These are phyloP conservation scores for Boechera divaricarpa DNA, from an alignment of 345 rosid species.

Conservation along the genomic window DNA sequence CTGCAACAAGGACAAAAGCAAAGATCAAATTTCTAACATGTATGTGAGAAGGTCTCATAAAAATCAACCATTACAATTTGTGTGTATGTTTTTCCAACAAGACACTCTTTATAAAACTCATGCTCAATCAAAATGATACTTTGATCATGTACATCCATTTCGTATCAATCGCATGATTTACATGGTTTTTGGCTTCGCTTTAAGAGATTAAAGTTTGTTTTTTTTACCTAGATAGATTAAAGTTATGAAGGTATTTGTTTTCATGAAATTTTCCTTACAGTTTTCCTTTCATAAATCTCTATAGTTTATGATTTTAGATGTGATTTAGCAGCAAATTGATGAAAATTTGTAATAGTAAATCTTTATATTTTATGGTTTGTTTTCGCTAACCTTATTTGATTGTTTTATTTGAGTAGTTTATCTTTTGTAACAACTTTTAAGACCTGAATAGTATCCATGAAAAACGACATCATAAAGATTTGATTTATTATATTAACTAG, in stretches of 20 bases:
- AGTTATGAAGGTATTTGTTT: neutral
- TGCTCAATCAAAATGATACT: neutral
- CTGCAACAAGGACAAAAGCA: neutral
- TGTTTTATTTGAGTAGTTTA: neutral
- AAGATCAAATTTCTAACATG: neutral
- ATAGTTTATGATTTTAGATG: neutral
- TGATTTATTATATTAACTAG: no score
- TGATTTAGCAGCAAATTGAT: neutral
- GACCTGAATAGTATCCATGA: neutral
- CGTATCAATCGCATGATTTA: neutral
- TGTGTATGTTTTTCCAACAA: conserved; percentile 1
- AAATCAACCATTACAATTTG: neutral
- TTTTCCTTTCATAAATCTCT: neutral
- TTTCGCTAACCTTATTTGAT: neutral
- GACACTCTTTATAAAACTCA: neutral
- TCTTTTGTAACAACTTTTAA: neutral
- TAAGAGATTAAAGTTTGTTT: neutral
- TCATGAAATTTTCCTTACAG: no score
- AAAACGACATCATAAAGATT: neutral
- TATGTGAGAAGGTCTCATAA: neutral
- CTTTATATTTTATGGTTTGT: neutral
- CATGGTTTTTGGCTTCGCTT: neutral
- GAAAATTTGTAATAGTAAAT: neutral
- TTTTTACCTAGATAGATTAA: neutral
- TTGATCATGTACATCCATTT: neutral